Evolutionary conservation across 768 basidiomycete genomes (phyloP), one percentile per base, ranked within the genome.

Genomic region (Termitomyces heimii): DNA sequence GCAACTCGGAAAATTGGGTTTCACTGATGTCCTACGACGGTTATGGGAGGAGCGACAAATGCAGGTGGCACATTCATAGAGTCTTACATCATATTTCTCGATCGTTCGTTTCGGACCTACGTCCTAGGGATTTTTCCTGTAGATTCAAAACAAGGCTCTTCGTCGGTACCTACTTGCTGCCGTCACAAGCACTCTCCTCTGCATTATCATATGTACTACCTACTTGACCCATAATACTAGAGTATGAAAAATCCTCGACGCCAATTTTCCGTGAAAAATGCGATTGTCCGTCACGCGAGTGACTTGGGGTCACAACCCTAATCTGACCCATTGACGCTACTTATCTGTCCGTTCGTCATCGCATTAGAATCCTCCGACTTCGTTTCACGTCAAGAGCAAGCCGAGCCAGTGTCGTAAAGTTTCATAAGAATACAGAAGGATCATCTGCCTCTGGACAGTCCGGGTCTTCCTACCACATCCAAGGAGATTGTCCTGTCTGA

Each of bases 21-120:
- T 98, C 71, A 90, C 92, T 44, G 90, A 93, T 66, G 94, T 98
- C 31, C 71, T 97, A 61, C 77, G 87, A 64, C 81, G 81, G 60
- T 69, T 95, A 68, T 86, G 86, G 85, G 89, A 92, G 64, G 77
- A 86, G 66, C 81, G 86, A 60, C 82, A 89, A 63, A 68, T 60
- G 60, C 61, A 62, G 53, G 58, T 56, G 59, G 66, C 53, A 47
- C 61, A 63, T 42, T 40, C 53, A 28, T 58, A 61, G 57, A 57
- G 50, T 46, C 58, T 31, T 34, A 8, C 53, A 37, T 53, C 53
- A 8, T 43, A 32, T 44, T 45, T 14, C 58, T 54, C 55, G 43
- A 28, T 54, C 55, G 43, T 31, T 54, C 39, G 57, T 45, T 56
- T 54, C 44, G 40, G 42, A 50, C 43, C n/a, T n/a, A 59, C 37